phyloP scores from a whole-genome alignment of 768 basidiomycete species.

The Mycena chlorophos region DNA sequence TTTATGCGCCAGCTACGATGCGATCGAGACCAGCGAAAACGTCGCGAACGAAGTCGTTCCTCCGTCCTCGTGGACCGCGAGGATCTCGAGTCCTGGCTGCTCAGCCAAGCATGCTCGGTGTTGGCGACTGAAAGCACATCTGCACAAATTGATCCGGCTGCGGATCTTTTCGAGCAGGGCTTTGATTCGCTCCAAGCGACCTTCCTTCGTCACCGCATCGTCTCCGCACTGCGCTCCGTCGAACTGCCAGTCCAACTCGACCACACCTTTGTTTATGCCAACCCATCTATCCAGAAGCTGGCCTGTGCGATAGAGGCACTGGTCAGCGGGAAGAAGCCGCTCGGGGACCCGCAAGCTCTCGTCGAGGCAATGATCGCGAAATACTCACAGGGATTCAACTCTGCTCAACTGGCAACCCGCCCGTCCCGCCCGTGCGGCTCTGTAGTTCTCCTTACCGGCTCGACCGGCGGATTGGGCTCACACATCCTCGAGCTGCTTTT shows the following conservation, averaged over 20 bases:
- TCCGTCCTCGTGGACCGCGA: conserved; percentile 20
- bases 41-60: conserved; percentile 12
- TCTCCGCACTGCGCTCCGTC: conserved; percentile 29
- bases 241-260: conserved; percentile 21
- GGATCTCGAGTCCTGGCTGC: conserved; percentile 24
- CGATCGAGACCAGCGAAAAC: conserved; percentile 23
- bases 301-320: conserved; percentile 29
- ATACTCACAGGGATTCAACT: conserved; percentile 29
- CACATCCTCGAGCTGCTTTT: conserved; percentile 34
- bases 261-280: conserved; percentile 45
- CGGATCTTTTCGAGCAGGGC: conserved; percentile 35
- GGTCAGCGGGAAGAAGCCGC: neutral
- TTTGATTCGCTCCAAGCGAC: conserved; percentile 41
- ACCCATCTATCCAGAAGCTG: conserved; percentile 37
- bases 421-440: conserved; percentile 10
- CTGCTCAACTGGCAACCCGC: neutral
- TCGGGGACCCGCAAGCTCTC: neutral
- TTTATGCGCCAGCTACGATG: conserved; percentile 21
- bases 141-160: no score
- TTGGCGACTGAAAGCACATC: conserved; percentile 13
- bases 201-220: conserved; percentile 38
- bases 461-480: conserved; percentile 41
- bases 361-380: conserved; percentile 41
- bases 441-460: conserved; percentile 40
- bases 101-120: conserved; percentile 21